A percentile compares a stretch with the other conserved stretches of the same genome.
Evolutionary conservation across 1,284 basidiomycete species (phyloP).

Genomic region (Cutaneotrichosporon mucoides): DNA sequence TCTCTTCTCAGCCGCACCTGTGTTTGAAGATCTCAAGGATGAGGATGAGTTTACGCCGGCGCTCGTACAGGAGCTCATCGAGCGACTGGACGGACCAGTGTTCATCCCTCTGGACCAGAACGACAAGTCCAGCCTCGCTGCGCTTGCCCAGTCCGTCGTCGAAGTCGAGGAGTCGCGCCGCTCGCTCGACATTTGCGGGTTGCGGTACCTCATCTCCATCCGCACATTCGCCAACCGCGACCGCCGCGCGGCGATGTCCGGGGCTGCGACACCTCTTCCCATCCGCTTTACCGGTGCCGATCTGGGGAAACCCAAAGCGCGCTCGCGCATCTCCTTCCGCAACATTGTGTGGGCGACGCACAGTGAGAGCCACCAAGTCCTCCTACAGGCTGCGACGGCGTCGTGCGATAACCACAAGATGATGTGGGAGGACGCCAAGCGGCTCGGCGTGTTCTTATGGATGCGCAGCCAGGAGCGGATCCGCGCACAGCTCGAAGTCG

Average conservation of each 20-base stretch:
- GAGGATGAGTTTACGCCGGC: conserved; percentile 62
- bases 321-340: conserved; percentile 57
- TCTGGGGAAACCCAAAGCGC: background rate
- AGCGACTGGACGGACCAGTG: conserved; percentile 60
- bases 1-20: conserved; percentile 28
- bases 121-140: conserved; percentile 73
- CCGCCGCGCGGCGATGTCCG: conserved; percentile 21
- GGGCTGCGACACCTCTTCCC: conserved; percentile 15
- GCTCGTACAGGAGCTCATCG: conserved; percentile 61
- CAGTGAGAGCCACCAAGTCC: conserved; percentile 81
- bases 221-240: conserved; percentile 51
- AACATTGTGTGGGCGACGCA: conserved; percentile 95
- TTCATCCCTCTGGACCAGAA: conserved; percentile 67
- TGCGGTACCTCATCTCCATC: conserved; percentile 85
- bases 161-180: conserved; percentile 84
- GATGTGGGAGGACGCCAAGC: conserved; percentile 79
- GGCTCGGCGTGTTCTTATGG: conserved; percentile 85
- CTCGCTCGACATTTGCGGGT: conserved; percentile 79
- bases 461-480: conserved; percentile 68
- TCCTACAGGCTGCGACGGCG: conserved; percentile 65
- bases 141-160: conserved; percentile 75
- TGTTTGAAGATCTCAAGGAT: conserved; percentile 38
- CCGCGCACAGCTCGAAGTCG: conserved; percentile 75
- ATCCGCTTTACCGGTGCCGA: background rate
- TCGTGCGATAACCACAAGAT: conserved; percentile 73